Evolutionary conservation across 2,329 filamentous ascomycete species (phyloP).

Genomic region (Plenodomus tracheiphilus): DNA sequence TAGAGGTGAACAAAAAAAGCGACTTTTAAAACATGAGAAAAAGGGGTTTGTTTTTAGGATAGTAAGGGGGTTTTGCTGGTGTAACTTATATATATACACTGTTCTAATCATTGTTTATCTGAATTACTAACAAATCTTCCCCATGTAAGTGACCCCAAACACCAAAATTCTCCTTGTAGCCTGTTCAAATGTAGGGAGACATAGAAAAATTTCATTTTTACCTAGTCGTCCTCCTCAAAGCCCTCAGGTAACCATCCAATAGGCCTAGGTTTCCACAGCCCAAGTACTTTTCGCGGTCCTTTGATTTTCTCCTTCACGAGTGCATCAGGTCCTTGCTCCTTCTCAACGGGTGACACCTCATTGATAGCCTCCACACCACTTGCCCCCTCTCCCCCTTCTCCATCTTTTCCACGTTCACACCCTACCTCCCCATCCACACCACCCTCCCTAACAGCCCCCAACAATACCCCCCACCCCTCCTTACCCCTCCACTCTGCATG

Average conservation of each 20-base stretch:
- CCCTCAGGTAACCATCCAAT: conserved; percentile 35
- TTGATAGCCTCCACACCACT: conserved; percentile 1
- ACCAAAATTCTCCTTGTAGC: too few relatives aligned
- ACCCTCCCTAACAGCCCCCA: conserved; percentile 27
- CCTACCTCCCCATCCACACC: conserved; percentile 1
- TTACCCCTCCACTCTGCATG: conserved; percentile 14
- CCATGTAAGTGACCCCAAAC: too few relatives aligned
- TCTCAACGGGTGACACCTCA: too few relatives aligned
- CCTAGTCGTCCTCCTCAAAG: conserved; percentile 31
- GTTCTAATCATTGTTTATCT: too few relatives aligned
- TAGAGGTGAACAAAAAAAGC: too few relatives aligned
- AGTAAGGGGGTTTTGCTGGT: too few relatives aligned
- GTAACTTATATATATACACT: too few relatives aligned
- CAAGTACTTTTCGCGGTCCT: conserved; percentile 37
- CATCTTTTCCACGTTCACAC: conserved; percentile 4
- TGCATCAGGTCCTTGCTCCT: too few relatives aligned
- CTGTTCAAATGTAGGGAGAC: too few relatives aligned
- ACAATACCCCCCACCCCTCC: conserved; percentile 32
- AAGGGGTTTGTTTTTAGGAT: too few relatives aligned
- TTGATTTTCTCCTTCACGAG: conserved; percentile 10
- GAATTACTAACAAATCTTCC: too few relatives aligned
- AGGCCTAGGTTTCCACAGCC: conserved; percentile 36
- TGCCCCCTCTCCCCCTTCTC: background rate
- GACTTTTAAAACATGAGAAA: too few relatives aligned
- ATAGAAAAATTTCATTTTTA: background rate